Evolutionary conservation across 2,329 filamentous ascomycete genomes (phyloP).

Genomic region (Ceratocystiopsis sp.): DNA sequence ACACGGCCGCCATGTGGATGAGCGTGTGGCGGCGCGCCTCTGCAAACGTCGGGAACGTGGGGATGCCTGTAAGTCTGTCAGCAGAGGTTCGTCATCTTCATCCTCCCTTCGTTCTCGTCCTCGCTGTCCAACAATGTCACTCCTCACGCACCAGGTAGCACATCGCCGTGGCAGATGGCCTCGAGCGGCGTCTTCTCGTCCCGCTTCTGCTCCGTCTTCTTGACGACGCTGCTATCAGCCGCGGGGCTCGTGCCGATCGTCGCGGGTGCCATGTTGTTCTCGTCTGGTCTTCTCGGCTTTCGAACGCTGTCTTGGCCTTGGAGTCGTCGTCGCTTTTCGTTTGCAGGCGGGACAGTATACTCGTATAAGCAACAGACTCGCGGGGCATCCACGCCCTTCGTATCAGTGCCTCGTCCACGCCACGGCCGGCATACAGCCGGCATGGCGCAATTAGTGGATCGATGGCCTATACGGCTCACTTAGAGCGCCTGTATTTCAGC

Average conservation of each 20-base stretch:
- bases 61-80: slow-evolving; percentile 19
- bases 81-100: background rate
- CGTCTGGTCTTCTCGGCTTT: too few relatives aligned
- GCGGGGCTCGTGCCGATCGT: slow-evolving; percentile 5
- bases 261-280: slow-evolving; percentile 11
- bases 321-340: too few relatives aligned
- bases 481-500: too few relatives aligned
- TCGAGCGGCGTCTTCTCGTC: slow-evolving; percentile 12
- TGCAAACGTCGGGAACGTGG: slow-evolving; percentile 21
- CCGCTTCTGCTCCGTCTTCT: slow-evolving; percentile 2
- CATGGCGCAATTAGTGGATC: too few relatives aligned
- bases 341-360: too few relatives aligned
- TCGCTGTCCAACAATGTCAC: background rate
- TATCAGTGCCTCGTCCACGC: too few relatives aligned
- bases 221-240: background rate
- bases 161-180: slow-evolving; percentile 15
- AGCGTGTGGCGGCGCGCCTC: slow-evolving; percentile 44
- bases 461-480: too few relatives aligned
- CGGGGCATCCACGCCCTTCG: too few relatives aligned
- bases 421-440: too few relatives aligned
- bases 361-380: too few relatives aligned
- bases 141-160: slow-evolving; percentile 10
- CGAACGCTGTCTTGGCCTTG: too few relatives aligned
- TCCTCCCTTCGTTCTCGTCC: background rate
- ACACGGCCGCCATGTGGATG: slow-evolving; percentile 50